A percentile compares a stretch with the other conserved stretches of the same genome.
These are phyloP conservation scores for Madurella fahalii DNA, from an alignment of 2,329 filamentous ascomycete species.

Conservation along the genomic window DNA sequence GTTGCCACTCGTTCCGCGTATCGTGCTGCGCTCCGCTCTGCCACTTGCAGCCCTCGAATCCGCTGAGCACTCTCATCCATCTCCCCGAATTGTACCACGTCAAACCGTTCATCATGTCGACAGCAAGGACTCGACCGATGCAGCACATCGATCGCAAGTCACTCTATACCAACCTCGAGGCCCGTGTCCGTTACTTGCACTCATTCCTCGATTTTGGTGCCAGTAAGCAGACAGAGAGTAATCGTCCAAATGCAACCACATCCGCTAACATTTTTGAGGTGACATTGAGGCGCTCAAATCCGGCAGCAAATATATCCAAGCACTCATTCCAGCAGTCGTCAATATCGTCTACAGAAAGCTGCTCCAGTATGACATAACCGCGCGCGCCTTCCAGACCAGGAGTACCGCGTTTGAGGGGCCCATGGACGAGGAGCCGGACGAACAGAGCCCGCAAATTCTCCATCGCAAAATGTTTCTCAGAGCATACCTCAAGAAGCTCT, in stretches of 20 bases:
- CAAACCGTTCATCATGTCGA: slow-evolving; percentile 19
- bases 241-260: neutral
- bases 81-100: no score
- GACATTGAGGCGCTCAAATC: slow-evolving; percentile 67
- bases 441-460: slow-evolving; percentile 69
- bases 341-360: slow-evolving; percentile 84
- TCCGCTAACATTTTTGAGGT: slow-evolving; percentile 39
- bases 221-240: slow-evolving; percentile 43
- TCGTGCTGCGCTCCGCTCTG: no score
- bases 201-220: slow-evolving; percentile 72
- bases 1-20: no score
- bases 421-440: slow-evolving; percentile 58
- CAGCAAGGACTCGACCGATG: slow-evolving; percentile 20
- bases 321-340: slow-evolving; percentile 77
- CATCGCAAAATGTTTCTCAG: slow-evolving; percentile 73
- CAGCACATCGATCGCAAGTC: slow-evolving; percentile 67
- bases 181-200: slow-evolving; percentile 67
- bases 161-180: slow-evolving; percentile 66
- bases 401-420: slow-evolving; percentile 63
- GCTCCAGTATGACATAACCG: slow-evolving; percentile 76
- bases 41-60: no score
- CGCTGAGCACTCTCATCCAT: no score
- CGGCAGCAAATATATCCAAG: slow-evolving; percentile 72
- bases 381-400: slow-evolving; percentile 65
- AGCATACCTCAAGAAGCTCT: slow-evolving; percentile 72